These are phyloP conservation scores for Panicum virgatum DNA, from an alignment of 202 grass and related monocot genomes.

Conservation along the genomic window DNA sequence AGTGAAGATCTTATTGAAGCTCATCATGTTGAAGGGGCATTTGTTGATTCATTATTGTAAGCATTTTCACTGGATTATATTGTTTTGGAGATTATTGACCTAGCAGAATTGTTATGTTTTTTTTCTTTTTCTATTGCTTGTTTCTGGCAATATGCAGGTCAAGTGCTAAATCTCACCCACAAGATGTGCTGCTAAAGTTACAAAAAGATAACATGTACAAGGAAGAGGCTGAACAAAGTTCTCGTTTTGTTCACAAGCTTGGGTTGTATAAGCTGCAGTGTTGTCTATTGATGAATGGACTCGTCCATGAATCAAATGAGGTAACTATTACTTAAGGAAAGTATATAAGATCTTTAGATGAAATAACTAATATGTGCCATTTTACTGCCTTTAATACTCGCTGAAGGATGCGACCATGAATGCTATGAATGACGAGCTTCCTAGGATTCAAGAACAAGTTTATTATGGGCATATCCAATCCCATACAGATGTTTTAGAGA, in stretches of 20 bases:
- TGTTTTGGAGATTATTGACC: conserved; percentile 13
- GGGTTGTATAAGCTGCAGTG: conserved; percentile 86
- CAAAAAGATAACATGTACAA: conserved; percentile 71
- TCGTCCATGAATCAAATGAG: conserved; percentile 89
- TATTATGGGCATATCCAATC: conserved; percentile 98
- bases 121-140: neutral
- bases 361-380: conserved; percentile 28
- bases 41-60: conserved; percentile 91
- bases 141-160: conserved; percentile 56
- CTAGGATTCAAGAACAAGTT: conserved; percentile 99
- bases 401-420: conserved; percentile 80
- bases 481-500: conserved; percentile 89
- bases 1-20: conserved; percentile 78
- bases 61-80: conserved; percentile 28
- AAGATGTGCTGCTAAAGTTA: conserved; percentile 79
- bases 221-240: conserved; percentile 80
- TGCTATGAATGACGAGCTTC: conserved; percentile 94
- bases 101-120: conserved; percentile 11
- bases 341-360: conserved; percentile 22
- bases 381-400: conserved; percentile 35
- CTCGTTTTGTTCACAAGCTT: conserved; percentile 86
- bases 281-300: conserved; percentile 94
- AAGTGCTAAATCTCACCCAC: conserved; percentile 90
- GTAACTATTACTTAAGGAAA: conserved; percentile 33
- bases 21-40: conserved; percentile 89